Conservation (phyloP, 176 grass and related monocot genomes). For the Alopecurus myosuroides region DNA sequence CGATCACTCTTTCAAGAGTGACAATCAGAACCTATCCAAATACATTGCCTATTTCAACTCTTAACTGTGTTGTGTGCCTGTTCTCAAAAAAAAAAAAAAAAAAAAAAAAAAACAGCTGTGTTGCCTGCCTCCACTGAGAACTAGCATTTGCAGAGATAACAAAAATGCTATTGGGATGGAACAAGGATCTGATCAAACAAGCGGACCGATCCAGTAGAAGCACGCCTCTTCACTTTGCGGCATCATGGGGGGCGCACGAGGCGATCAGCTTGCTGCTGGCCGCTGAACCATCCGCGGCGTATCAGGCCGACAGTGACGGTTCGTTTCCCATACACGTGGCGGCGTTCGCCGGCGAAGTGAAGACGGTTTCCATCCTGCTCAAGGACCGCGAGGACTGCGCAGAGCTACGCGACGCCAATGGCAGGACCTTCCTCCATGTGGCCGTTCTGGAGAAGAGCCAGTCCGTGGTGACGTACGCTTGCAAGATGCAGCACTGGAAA, state of each 20-base stretch:
- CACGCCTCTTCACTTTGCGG: conserved; percentile 24
- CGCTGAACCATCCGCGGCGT: not conserved
- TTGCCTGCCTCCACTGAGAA: not conserved
- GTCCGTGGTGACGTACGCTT: not conserved
- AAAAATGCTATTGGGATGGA: conserved; percentile 22
- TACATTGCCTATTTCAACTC: no score
- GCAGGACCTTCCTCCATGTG: conserved; percentile 45
- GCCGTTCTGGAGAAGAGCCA: not conserved
- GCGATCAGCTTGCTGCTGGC: not conserved
- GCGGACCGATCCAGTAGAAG: not conserved
- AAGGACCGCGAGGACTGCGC: not conserved
- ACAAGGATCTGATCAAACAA: conserved; percentile 1
- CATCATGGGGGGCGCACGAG: not conserved
- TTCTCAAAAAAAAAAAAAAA: no score
- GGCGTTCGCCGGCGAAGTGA: not conserved
- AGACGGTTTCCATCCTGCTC: not conserved
- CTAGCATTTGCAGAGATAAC: not conserved
- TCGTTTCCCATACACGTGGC: conserved; percentile 34
- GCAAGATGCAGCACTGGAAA: not conserved
- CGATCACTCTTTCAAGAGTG: no score
- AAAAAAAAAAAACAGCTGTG: no score
- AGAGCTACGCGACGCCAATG: conserved; percentile 9
- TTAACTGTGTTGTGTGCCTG: no score
- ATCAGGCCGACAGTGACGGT: not conserved
- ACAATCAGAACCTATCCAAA: no score